Conservation (phyloP, 2,329 filamentous ascomycete species). For the Xylaria multiplex region DNA sequence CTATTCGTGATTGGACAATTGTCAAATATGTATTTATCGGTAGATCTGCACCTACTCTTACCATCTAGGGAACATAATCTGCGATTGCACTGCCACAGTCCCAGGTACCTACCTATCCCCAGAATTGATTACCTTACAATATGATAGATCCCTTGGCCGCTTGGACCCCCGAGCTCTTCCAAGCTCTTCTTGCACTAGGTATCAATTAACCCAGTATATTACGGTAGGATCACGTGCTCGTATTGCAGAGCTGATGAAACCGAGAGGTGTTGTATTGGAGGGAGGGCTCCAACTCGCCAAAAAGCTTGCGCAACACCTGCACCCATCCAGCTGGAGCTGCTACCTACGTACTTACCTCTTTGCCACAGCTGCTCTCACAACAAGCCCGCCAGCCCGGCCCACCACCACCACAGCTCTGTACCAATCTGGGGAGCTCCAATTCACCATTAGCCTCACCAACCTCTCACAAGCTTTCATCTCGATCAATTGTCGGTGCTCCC, state of each 20-base stretch:
- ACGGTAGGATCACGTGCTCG: neutral
- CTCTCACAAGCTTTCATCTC: constrained; percentile 47
- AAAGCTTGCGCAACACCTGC: constrained; percentile 26
- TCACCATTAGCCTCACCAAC: constrained; percentile 45
- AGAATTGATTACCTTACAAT: too few species aligned
- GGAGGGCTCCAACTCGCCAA: constrained; percentile 12
- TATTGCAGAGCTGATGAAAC: constrained; percentile 2
- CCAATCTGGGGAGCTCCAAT: constrained; percentile 41
- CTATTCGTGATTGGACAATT: too few species aligned
- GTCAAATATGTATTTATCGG: neutral
- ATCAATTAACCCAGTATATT: too few species aligned
- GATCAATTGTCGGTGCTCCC: constrained; percentile 35
- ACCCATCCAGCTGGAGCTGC: constrained; percentile 8
- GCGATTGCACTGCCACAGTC: constrained; percentile 8
- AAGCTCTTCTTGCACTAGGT: too few species aligned
- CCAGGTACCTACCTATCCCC: too few species aligned
- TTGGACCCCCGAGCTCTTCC: constrained; percentile 5
- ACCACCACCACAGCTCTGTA: constrained; percentile 40
- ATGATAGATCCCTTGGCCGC: neutral
- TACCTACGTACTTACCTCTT: neutral
- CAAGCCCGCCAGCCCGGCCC: constrained; percentile 31
- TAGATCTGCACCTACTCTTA: neutral
- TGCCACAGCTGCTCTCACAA: neutral
- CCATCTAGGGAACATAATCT: neutral
- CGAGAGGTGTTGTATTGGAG: constrained; percentile 20